Base-by-base conservation (phyloP, 176 grass and related monocot genomes). In the Cenchrus purpureus region DNA sequence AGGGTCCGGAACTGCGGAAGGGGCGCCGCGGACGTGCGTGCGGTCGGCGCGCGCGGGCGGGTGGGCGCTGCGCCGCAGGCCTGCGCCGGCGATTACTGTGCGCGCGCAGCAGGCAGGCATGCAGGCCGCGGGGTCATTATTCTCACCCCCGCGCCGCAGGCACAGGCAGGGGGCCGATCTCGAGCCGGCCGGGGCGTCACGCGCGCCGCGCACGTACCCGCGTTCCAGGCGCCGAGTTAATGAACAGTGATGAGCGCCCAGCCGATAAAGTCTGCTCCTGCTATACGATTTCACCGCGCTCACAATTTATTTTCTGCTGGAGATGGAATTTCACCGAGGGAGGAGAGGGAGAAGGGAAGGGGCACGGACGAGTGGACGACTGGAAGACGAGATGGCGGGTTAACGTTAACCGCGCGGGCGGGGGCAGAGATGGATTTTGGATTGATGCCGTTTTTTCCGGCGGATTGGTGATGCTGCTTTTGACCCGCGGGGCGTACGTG, bases 71-170 rank as follows among this genome's bases (percentile, higher is more conserved):
- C 10, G 7, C 55, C 10, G 20, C 70, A 10, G 5, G 20, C 45
- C 69, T 72, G 69, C 69, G 44, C 68, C 43, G 55, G 58, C 71
- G 71, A 73, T 75, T 71, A 61, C 54, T 66, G 28, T 29, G n/a
- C 31, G 22, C 59, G 11, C 5, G 45, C 20, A 6, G 45, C n/a
- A 22, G 16, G 45, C 12, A 52, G 70, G 45, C n/a, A 25, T 25
- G 25, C 25, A 25, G 25, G 3, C 3, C 37, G 37, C 82, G 73
- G 73, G 1, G 61, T 58, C 83, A 77, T 68, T 57, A 77, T 57
- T 57, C 73, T 16, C 19, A 72, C 49, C 48, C 60, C 57, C 0
- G 46, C 57, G 3, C 37, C 37, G 37, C 37, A 40, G 37, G 25
- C 25, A 25, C 25, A 55, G 68, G 55, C 40, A 8, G 45, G 46